These are phyloP conservation scores for Gypsophila paniculata DNA, from an alignment of 179 eudicot genomes.

Conservation along the genomic window DNA sequence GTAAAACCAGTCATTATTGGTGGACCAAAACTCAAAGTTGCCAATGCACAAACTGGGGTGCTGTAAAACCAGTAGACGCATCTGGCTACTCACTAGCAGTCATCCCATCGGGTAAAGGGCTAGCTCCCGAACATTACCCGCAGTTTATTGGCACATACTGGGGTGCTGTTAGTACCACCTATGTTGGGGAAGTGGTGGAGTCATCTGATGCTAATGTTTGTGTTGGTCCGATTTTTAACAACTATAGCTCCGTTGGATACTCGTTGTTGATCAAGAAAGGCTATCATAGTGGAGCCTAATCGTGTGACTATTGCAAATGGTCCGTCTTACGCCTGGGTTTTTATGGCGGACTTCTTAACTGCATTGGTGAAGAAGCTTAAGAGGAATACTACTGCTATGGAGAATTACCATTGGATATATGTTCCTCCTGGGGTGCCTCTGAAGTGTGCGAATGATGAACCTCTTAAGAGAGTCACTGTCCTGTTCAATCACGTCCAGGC, in stretches of 20 bases:
- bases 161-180: constrained; percentile 72
- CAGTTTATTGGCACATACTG: constrained; percentile 72
- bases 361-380: constrained; percentile 57
- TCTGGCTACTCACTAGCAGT: constrained; percentile 75
- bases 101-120: constrained; percentile 72
- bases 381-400: constrained; percentile 60
- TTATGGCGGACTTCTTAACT: constrained; percentile 62
- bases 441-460: constrained; percentile 49
- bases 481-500: constrained; percentile 82
- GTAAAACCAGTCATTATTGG: constrained; percentile 71
- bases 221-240: constrained; percentile 74
- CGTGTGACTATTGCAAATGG: constrained; percentile 74
- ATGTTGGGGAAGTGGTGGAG: constrained; percentile 68
- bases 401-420: constrained; percentile 60
- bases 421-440: constrained; percentile 68
- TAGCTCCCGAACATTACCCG: constrained; percentile 60
- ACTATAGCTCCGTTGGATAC: constrained; percentile 85
- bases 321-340: constrained; percentile 71
- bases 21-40: constrained; percentile 63
- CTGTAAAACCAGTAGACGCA: constrained; percentile 56
- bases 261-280: constrained; percentile 62
- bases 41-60: constrained; percentile 56
- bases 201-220: constrained; percentile 77
- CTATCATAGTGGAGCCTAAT: constrained; percentile 55
- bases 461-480: constrained; percentile 64